phyloP scores from a whole-genome alignment of 1,139 yeast species.

The Eremothecium cymbalariae region DNA sequence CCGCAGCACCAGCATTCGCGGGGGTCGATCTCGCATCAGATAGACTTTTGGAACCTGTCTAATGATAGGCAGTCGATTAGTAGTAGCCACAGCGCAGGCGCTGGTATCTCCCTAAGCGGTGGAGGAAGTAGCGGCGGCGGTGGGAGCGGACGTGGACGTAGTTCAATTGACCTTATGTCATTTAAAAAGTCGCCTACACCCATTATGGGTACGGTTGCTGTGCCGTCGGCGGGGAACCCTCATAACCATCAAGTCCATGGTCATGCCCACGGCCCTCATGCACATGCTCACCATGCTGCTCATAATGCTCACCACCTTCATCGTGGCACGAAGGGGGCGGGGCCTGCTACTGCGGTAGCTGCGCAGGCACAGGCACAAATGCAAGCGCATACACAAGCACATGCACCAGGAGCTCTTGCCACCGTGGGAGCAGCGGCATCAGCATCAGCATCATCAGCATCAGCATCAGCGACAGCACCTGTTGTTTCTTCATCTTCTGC shows the following conservation, averaged over 20 bases:
- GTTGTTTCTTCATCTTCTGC: not conserved
- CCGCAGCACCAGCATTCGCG: slow-evolving; percentile 16
- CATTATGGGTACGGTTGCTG: not conserved
- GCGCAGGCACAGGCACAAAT: too few species aligned
- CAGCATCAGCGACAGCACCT: not conserved
- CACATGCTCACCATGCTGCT: too few species aligned
- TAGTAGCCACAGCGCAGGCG: slow-evolving; percentile 8
- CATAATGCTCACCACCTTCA: too few species aligned
- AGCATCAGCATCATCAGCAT: not conserved
- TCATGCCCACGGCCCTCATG: too few species aligned
- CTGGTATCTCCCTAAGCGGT: too few species aligned
- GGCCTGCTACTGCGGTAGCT: not conserved
- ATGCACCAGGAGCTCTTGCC: too few species aligned
- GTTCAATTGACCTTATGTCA: slow-evolving; percentile 6
- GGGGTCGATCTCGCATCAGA: slow-evolving; percentile 26
- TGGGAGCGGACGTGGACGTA: too few species aligned
- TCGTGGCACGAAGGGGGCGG: not conserved
- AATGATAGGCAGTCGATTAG: slow-evolving; percentile 7
- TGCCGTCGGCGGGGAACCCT: not conserved
- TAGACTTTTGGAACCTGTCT: slow-evolving; percentile 27
- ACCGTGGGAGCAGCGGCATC: not conserved
- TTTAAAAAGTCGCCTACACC: slow-evolving; percentile 6
- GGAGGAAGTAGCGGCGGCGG: too few species aligned
- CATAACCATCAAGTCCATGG: too few species aligned
- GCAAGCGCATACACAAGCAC: too few species aligned